Evolutionary conservation across 768 basidiomycete species (phyloP), one percentile per base, ranked within the genome.

Genomic region (Pleurotus pulmonarius): DNA sequence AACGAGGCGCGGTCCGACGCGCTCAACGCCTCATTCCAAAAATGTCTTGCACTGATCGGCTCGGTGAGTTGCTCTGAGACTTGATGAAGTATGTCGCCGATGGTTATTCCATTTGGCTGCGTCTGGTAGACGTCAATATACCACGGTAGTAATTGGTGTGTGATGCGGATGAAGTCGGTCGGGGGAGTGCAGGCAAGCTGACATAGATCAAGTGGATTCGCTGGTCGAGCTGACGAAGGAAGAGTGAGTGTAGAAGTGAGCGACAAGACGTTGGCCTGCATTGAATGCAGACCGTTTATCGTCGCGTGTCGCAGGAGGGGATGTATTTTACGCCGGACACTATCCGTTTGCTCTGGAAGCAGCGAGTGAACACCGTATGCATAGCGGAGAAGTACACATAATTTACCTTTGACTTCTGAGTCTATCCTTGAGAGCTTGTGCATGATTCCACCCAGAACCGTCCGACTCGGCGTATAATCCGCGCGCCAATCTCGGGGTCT

Each of bases 71-170:
- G 60, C 18, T 56, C 58, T 46, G 68, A 72, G 43, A 82, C 64
- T 55, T 71, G 68, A 47, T 56, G 46, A 59, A 81, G 75, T 38
- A 82, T 62, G 48, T 82, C 79, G 45, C 64, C 66, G 5, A 82
- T 61, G 16, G 77, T 79, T 55, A 80, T 71, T 47, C 75, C 78
- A 5, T 64, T 34, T 2, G 69, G 70, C 52, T 70, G 67, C 2
- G 64, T 63, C 5, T 73, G 61, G 22, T 49, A 58, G 38, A 79
- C 71, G 56, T 82, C 78, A 60, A 82, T 73, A 60, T 73, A 77
- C 81, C 81, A 82, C 18, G 81, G 81, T 7, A 78, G 64, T 52
- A 70, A 71, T 1, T 70, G 57, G 61, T 78, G 75, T 60, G 73
- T 76, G 52, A 82, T 60, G 24, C 75, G 74, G 75, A 82, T 80